Percentiles rank a stretch among this genome's conserved stretches.
Conservation (phyloP, 2,329 filamentous ascomycete genomes). For the Aspergillus ruber region DNA sequence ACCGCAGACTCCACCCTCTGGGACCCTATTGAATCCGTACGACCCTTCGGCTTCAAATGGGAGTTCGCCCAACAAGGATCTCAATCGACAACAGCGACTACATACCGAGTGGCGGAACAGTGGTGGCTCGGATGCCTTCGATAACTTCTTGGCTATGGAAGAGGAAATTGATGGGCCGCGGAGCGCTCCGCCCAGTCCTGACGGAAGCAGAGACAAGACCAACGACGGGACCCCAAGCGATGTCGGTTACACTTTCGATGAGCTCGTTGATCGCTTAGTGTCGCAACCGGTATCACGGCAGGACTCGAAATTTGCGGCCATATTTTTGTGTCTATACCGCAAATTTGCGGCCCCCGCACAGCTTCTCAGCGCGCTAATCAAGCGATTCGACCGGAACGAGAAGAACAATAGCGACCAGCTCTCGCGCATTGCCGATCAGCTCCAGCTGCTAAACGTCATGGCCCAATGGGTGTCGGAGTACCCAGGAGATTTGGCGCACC, state of each 20-base stretch:
- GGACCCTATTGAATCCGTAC: conserved; percentile 27
- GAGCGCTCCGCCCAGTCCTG: conserved; percentile 23
- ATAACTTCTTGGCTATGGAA: conserved; percentile 38
- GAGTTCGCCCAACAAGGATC: conserved; percentile 23
- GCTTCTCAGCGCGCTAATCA: conserved; percentile 65
- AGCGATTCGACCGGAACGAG: conserved; percentile 63
- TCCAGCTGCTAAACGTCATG: conserved; percentile 75
- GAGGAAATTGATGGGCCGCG: conserved; percentile 32
- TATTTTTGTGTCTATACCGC: conserved; percentile 88
- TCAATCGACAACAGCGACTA: conserved; percentile 26
- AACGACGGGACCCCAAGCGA: conserved; percentile 29
- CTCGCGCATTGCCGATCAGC: conserved; percentile 70
- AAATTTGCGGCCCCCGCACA: conserved; percentile 81
- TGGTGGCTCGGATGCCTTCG: conserved; percentile 36
- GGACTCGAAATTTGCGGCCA: conserved; percentile 81
- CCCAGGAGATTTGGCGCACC: conserved; percentile 84
- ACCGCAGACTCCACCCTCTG: conserved; percentile 42
- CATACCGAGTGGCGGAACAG: conserved; percentile 34
- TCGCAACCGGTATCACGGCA: conserved; percentile 73
- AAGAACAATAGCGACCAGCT: conserved; percentile 66
- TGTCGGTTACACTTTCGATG: conserved; percentile 47
- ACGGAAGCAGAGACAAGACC: conserved; percentile 25
- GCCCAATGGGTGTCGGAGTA: conserved; percentile 87
- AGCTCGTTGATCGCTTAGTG: conserved; percentile 81
- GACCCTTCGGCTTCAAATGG: conserved; percentile 25